Evolutionary conservation across 1,139 yeast genomes (phyloP).

Genomic region (Petasospora fabianii): DNA sequence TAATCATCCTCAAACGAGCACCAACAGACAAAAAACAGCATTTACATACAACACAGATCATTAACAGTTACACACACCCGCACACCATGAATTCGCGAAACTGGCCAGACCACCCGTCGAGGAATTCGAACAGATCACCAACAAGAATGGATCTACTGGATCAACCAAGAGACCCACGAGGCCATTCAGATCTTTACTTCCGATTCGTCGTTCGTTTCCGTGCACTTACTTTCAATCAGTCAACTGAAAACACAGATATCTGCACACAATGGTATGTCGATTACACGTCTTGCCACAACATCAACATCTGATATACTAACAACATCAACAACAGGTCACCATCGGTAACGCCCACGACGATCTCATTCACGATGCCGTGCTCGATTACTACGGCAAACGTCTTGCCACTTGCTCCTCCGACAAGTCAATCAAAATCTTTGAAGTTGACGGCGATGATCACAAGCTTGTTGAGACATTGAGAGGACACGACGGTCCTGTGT

Average conservation of each 20-base stretch:
- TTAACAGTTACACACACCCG: no score
- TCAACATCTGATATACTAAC: slow-evolving; percentile 4
- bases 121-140: neutral
- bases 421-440: slow-evolving; percentile 88
- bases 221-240: neutral
- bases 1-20: no score
- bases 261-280: slow-evolving; percentile 4
- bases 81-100: neutral
- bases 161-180: no score
- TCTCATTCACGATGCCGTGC: slow-evolving; percentile 92
- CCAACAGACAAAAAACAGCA: no score
- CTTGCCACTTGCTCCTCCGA: slow-evolving; percentile 95
- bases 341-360: slow-evolving; percentile 84
- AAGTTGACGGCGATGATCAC: slow-evolving; percentile 81
- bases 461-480: slow-evolving; percentile 74
- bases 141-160: no score
- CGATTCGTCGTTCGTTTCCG: neutral
- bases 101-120: neutral
- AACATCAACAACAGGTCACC: slow-evolving; percentile 44
- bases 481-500: slow-evolving; percentile 96
- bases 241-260: neutral
- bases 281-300: neutral
- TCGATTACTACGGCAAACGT: slow-evolving; percentile 93
- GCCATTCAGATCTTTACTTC: no score
- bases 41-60: no score